Evolutionary conservation across 805 yeast species (phyloP).

Genomic region (Candida namnaoensis): DNA sequence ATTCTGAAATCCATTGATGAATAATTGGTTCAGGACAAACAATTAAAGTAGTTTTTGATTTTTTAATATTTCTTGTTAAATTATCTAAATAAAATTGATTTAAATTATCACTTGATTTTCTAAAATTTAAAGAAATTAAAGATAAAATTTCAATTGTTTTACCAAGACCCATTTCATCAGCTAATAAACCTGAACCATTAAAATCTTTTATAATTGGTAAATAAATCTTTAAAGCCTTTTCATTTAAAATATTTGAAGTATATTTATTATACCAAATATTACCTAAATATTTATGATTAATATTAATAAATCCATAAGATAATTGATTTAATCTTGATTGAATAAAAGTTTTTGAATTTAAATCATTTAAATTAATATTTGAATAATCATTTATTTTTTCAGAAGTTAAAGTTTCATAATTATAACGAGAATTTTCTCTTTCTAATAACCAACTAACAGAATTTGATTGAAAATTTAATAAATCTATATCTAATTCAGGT

Average conservation of each 20-base stretch:
- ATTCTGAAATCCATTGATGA: conserved; percentile 81
- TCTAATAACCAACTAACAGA: conserved; percentile 49
- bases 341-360: conserved; percentile 8
- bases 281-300: not conserved
- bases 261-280: conserved; percentile 39
- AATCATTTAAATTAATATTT: not conserved
- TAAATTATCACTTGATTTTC: conserved; percentile 24
- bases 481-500: conserved; percentile 33
- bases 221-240: conserved; percentile 20
- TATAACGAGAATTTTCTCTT: conserved; percentile 36
- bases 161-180: conserved; percentile 98
- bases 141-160: conserved; percentile 84
- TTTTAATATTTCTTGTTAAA: conserved; percentile 17
- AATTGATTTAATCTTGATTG: conserved; percentile 27
- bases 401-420: conserved; percentile 18
- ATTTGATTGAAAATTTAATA: conserved; percentile 42
- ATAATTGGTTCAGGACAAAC: conserved; percentile 82
- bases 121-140: conserved; percentile 49
- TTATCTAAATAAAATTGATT: conserved; percentile 3
- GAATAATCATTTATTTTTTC: conserved; percentile 4
- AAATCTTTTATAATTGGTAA: conserved; percentile 15
- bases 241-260: conserved; percentile 37
- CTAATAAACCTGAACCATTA: conserved; percentile 46
- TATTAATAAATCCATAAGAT: conserved; percentile 45
- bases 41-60: conserved; percentile 66